These are phyloP conservation scores for Fistulifera pelliculosa DNA, from an alignment of 108 stramenopile species.

Conservation along the genomic window DNA sequence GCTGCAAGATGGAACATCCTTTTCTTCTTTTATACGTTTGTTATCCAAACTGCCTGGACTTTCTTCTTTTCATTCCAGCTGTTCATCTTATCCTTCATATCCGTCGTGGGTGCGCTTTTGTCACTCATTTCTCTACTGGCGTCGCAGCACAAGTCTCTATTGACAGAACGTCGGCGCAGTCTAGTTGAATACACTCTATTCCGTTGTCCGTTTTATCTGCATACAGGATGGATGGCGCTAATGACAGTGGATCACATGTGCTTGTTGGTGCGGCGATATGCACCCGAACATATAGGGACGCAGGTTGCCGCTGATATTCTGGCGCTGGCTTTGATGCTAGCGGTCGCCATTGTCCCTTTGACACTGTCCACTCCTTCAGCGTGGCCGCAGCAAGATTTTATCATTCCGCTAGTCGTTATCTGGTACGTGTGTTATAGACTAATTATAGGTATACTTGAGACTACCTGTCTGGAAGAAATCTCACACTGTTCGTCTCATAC, in stretches of 20 bases:
- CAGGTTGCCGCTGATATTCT: constrained; percentile 44
- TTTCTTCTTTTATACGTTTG: constrained; percentile 44
- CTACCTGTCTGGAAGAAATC: no score
- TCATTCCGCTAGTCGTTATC: constrained; percentile 39
- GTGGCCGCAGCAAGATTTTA: constrained; percentile 23
- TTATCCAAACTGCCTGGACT: constrained; percentile 45
- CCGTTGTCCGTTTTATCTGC: constrained; percentile 49
- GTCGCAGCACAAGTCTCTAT: constrained; percentile 26
- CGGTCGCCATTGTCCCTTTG: constrained; percentile 28
- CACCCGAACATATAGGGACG: constrained; percentile 7
- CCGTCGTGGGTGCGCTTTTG: constrained; percentile 27
- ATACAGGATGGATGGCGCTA: constrained; percentile 40
- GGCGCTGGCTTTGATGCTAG: constrained; percentile 26
- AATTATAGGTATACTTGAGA: no score
- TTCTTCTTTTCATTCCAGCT: constrained; percentile 40
- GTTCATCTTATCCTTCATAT: constrained; percentile 36
- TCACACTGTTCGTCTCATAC: no score
- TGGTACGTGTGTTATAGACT: constrained; percentile 11
- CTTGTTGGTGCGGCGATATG: constrained; percentile 29
- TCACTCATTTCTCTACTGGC: constrained; percentile 27
- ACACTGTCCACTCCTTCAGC: constrained; percentile 1
- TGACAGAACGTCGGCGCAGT: neutral
- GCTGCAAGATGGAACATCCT: constrained; percentile 1
- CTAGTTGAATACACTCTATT: constrained; percentile 45
- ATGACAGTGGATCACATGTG: constrained; percentile 30